Evolutionary conservation across 2,329 filamentous ascomycete species (phyloP).

Genomic region (Rhynchosporium agropyri): DNA sequence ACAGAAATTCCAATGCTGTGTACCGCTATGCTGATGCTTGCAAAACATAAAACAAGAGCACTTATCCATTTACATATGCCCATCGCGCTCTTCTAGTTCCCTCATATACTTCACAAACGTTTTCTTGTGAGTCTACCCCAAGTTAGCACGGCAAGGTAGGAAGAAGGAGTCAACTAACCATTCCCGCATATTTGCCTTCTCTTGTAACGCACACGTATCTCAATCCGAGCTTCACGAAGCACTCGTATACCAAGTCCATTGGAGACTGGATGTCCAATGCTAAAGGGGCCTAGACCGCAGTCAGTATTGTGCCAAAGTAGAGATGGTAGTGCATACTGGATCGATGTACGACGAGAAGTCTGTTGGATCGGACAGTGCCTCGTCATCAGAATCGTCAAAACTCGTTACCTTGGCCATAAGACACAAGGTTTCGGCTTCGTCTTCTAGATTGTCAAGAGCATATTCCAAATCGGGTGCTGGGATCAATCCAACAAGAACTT

Average conservation of each 20-base stretch:
- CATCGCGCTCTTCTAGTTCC: conserved; percentile 66
- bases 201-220: conserved; percentile 88
- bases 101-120: conserved; percentile 93
- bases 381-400: conserved; percentile 65
- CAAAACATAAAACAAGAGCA: neutral
- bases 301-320: conserved; percentile 52
- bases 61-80: conserved; percentile 24
- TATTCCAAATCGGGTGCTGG: conserved; percentile 93
- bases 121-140: conserved; percentile 81
- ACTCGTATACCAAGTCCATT: conserved; percentile 95
- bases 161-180: conserved; percentile 59
- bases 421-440: conserved; percentile 75
- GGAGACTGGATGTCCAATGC: conserved; percentile 85
- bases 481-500: conserved; percentile 83
- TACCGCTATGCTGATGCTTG: conserved; percentile 18
- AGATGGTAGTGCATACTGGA: conserved; percentile 55
- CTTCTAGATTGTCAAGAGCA: conserved; percentile 79
- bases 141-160: conserved; percentile 20
- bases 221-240: conserved; percentile 90
- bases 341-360: conserved; percentile 94
- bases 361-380: conserved; percentile 63
- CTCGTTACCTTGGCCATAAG: conserved; percentile 74
- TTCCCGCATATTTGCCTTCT: conserved; percentile 82
- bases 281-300: conserved; percentile 62
- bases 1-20: conserved; percentile 21